Evolutionary conservation across 1,284 basidiomycete genomes (phyloP).

Genomic region (Neonothopanus nambi): DNA sequence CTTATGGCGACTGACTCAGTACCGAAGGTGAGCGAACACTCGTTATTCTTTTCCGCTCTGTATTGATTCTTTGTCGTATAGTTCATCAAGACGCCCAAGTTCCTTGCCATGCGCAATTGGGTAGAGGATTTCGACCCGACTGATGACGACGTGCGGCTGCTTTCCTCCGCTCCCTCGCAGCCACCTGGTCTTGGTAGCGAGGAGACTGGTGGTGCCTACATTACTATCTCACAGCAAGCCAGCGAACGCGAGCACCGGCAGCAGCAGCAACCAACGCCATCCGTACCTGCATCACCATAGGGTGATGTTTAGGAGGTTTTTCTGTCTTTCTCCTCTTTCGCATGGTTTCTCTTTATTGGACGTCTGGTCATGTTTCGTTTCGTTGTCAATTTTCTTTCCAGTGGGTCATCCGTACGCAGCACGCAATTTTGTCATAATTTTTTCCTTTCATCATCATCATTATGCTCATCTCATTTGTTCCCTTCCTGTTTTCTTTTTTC

Average conservation of each 20-base stretch:
- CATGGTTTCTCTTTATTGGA: conserved; percentile 27
- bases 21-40: conserved; percentile 68
- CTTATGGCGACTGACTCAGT: conserved; percentile 98
- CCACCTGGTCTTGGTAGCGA: conserved; percentile 70
- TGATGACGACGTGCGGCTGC: conserved; percentile 60
- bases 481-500: conserved; percentile 19
- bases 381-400: conserved; percentile 17
- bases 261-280: conserved; percentile 24
- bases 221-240: conserved; percentile 79
- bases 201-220: conserved; percentile 78
- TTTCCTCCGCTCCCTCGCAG: conserved; percentile 53
- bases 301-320: conserved; percentile 1
- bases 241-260: conserved; percentile 61
- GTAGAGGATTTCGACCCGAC: conserved; percentile 68
- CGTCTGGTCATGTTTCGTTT: conserved; percentile 23
- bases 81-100: conserved; percentile 84
- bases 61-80: conserved; percentile 29
- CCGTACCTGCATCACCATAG: conserved; percentile 24
- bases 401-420: conserved; percentile 12
- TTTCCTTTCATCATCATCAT: conserved; percentile 23
- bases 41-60: conserved; percentile 2
- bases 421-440: conserved; percentile 23
- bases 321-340: conserved; percentile 17
- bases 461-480: conserved; percentile 28
- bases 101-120: conserved; percentile 74